Evolutionary conservation across 306 rosid genomes (phyloP).

Genomic region (Cucurbita ficifolia): DNA sequence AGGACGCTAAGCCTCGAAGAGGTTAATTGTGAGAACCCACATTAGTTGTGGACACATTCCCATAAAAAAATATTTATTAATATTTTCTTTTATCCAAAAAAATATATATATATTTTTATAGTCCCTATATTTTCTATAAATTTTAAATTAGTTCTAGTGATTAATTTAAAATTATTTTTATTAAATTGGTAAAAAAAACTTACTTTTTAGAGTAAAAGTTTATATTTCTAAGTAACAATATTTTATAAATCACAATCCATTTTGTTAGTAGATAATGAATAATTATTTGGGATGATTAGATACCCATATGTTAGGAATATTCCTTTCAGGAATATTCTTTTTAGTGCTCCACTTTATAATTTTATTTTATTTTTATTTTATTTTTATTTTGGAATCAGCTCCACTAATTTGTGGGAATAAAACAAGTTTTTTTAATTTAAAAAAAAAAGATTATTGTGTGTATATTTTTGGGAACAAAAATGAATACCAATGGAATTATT

Average conservation of each 20-base stretch:
- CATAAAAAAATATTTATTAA: no score
- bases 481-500: background rate
- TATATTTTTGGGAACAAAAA: background rate
- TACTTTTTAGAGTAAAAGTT: background rate
- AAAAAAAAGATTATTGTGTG: background rate
- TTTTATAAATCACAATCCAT: background rate
- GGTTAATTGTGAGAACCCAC: no score
- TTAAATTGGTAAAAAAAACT: no score
- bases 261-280: background rate
- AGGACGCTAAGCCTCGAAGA: no score
- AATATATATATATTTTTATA: no score
- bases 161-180: no score
- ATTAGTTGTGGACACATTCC: no score
- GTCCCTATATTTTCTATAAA: no score
- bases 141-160: no score
- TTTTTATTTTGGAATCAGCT: background rate
- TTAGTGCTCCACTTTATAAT: background rate
- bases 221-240: background rate
- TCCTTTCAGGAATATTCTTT: background rate
- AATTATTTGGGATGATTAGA: background rate
- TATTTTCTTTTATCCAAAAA: no score
- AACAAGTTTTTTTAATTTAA: background rate
- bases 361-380: background rate
- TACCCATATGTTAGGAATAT: background rate
- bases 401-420: background rate